Conservation (phyloP, 306 rosid genomes). For the Canavalia ensiformis region DNA sequence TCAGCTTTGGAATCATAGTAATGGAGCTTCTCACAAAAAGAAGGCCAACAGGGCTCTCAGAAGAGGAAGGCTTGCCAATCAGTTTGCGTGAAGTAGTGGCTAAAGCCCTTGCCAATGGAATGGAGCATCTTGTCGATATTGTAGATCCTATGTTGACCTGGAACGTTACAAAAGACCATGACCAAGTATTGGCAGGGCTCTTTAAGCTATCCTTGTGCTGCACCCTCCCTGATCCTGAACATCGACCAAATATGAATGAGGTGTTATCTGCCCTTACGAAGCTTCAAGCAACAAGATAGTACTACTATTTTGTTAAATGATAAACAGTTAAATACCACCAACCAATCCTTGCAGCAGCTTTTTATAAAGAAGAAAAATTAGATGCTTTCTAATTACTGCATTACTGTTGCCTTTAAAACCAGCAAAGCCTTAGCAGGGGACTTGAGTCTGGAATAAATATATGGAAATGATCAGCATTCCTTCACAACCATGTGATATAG, state of each 20-base stretch:
- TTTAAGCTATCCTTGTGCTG: conserved; percentile 70
- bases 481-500: conserved; percentile 14
- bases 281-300: conserved; percentile 48
- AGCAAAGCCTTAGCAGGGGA: not conserved
- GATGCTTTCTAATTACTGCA: not conserved
- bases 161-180: conserved; percentile 51
- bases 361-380: not conserved
- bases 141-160: conserved; percentile 66
- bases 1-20: conserved; percentile 81
- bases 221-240: conserved; percentile 67
- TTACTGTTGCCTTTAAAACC: conserved; percentile 11
- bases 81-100: conserved; percentile 68
- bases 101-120: conserved; percentile 68
- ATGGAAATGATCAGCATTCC: conserved; percentile 12
- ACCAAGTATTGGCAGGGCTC: conserved; percentile 57
- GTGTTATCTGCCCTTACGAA: conserved; percentile 64
- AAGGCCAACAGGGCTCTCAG: conserved; percentile 77
- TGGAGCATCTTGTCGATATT: conserved; percentile 45
- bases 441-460: not conserved
- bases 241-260: conserved; percentile 72
- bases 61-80: conserved; percentile 63
- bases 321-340: conserved; percentile 28
- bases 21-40: conserved; percentile 83
- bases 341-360: conserved; percentile 17
- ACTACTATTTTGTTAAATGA: conserved; percentile 30